These are phyloP conservation scores for Aristolochia fimbriata DNA, from an alignment of 164 flowering plant species.

Conservation along the genomic window DNA sequence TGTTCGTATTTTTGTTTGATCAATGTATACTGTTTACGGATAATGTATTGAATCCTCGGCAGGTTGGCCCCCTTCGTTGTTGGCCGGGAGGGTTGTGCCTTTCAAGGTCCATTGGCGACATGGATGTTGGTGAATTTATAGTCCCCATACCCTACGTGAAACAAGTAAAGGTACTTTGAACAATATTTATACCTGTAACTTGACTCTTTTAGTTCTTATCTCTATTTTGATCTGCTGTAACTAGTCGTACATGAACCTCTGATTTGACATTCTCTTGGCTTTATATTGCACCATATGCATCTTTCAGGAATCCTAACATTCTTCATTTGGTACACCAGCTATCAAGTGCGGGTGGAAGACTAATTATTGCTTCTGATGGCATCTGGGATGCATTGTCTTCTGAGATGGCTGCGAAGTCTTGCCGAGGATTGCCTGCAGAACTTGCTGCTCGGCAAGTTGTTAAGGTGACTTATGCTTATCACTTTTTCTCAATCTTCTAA, in stretches of 20 bases:
- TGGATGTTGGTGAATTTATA: slow-evolving; percentile 89
- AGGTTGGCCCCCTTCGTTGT: slow-evolving; percentile 89
- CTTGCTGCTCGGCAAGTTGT: slow-evolving; percentile 88
- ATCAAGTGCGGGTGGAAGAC: slow-evolving; percentile 77
- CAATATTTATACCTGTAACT: not conserved
- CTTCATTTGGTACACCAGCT: slow-evolving; percentile 30
- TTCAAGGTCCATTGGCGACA: slow-evolving; percentile 84
- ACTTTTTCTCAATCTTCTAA: not conserved
- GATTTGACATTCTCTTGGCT: not conserved
- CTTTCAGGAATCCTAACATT: slow-evolving; percentile 5
- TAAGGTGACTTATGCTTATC: slow-evolving; percentile 35
- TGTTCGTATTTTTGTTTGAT: too few relatives aligned
- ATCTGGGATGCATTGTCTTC: slow-evolving; percentile 89
- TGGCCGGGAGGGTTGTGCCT: slow-evolving; percentile 98
- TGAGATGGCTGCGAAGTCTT: slow-evolving; percentile 67
- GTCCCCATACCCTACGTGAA: slow-evolving; percentile 86
- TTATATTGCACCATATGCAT: not conserved
- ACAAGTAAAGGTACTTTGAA: slow-evolving; percentile 73
- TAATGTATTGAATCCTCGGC: slow-evolving; percentile 2
- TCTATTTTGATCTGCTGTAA: not conserved
- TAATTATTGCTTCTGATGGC: slow-evolving; percentile 87
- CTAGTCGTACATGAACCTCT: not conserved
- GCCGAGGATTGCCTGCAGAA: slow-evolving; percentile 84
- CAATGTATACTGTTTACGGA: too few relatives aligned
- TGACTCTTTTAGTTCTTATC: not conserved